phyloP scores from a whole-genome alignment of 2,329 filamentous ascomycete genomes.

The Aspergillus pseudotamarii region DNA sequence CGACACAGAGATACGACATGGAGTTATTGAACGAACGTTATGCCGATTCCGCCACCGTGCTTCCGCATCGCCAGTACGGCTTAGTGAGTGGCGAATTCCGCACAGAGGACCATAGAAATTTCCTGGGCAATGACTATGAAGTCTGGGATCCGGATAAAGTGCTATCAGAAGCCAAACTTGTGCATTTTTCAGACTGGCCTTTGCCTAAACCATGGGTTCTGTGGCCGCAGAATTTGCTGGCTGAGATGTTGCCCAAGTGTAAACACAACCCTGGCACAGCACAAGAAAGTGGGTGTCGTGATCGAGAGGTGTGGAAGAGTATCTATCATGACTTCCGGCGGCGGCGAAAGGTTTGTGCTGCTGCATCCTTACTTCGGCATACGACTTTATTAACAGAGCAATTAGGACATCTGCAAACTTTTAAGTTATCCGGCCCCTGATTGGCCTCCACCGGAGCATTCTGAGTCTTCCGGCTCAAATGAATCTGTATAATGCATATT shows the following conservation, averaged over 20 bases:
- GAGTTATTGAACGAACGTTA: conserved; percentile 68
- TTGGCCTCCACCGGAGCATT: conserved; percentile 25
- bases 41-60: conserved; percentile 58
- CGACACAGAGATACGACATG: conserved; percentile 59
- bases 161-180: conserved; percentile 63
- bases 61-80: conserved; percentile 66
- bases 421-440: conserved; percentile 41
- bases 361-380: background rate
- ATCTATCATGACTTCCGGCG: conserved; percentile 42
- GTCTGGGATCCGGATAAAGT: conserved; percentile 62
- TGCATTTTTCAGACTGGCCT: conserved; percentile 75
- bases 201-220: conserved; percentile 66
- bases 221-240: conserved; percentile 39
- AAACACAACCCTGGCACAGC: conserved; percentile 37
- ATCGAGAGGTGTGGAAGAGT: conserved; percentile 41
- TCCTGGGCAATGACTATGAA: conserved; percentile 54
- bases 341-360: conserved; percentile 24
- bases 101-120: conserved; percentile 53
- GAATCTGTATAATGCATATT: background rate
- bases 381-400: conserved; percentile 1
- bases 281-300: conserved; percentile 40
- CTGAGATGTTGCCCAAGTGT: conserved; percentile 37
- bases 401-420: conserved; percentile 21
- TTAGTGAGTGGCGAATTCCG: conserved; percentile 67
- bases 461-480: background rate